Evolutionary conservation across 2,329 filamentous ascomycete genomes (phyloP).

Genomic region (Fusarium mundagurra): DNA sequence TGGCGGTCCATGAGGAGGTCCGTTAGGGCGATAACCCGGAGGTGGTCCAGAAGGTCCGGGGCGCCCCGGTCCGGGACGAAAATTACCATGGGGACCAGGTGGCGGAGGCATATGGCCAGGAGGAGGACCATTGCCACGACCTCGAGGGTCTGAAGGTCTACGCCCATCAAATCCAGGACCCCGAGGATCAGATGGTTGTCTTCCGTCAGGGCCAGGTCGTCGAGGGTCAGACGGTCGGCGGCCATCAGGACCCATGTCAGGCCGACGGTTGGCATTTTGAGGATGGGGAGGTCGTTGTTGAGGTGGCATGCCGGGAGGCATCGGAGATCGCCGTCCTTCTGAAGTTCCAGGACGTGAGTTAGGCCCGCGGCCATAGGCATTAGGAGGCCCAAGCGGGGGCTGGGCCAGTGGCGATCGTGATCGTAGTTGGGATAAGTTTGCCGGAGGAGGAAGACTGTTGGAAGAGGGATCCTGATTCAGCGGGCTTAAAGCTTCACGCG

Average conservation of each 20-base stretch:
- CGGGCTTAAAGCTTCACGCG: slow-evolving; percentile 62
- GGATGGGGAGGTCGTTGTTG: slow-evolving; percentile 43
- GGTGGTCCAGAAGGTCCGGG: slow-evolving; percentile 42
- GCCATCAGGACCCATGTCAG: slow-evolving; percentile 39
- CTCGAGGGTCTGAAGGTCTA: slow-evolving; percentile 27
- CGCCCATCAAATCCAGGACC: slow-evolving; percentile 34
- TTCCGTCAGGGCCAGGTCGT: slow-evolving; percentile 31
- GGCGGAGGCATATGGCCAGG: slow-evolving; percentile 35
- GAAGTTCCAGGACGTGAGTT: slow-evolving; percentile 47
- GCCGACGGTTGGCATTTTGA: slow-evolving; percentile 43
- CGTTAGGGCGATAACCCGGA: slow-evolving; percentile 40
- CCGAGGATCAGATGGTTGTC: slow-evolving; percentile 32
- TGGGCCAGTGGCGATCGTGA: slow-evolving; percentile 58
- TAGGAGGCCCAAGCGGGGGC: slow-evolving; percentile 46
- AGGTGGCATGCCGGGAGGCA: slow-evolving; percentile 43
- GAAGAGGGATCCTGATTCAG: slow-evolving; percentile 48
- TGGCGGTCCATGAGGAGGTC: slow-evolving; percentile 24
- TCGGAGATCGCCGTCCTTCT: slow-evolving; percentile 46
- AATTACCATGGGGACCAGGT: slow-evolving; percentile 31
- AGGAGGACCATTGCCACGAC: slow-evolving; percentile 34
- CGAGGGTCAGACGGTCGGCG: slow-evolving; percentile 28
- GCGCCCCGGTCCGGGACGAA: slow-evolving; percentile 35
- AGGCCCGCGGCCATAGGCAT: slow-evolving; percentile 46
- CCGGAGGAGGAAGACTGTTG: slow-evolving; percentile 53
- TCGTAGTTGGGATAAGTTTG: slow-evolving; percentile 53